phyloP scores from a whole-genome alignment of 306 rosid genomes.

The Prunus dulcis region DNA sequence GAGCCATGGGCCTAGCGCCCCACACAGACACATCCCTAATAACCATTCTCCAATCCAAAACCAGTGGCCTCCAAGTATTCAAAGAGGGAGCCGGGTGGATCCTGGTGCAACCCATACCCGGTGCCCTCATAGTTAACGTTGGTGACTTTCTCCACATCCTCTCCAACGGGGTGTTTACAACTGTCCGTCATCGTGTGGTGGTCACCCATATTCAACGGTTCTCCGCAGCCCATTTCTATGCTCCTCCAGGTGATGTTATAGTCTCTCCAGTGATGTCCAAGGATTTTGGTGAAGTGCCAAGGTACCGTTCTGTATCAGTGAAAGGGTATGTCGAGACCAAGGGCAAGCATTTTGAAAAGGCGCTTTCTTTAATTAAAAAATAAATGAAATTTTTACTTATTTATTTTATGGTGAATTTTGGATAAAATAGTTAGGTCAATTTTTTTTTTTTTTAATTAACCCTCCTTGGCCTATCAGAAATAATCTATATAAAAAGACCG shows the following conservation, averaged over 20 bases:
- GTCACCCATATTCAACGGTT: constrained; percentile 39
- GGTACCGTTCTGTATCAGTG: constrained; percentile 42
- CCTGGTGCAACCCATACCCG: constrained; percentile 35
- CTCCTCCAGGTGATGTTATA: constrained; percentile 42
- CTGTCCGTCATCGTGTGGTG: constrained; percentile 53
- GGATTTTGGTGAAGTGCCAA: constrained; percentile 17
- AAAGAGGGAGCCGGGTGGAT: constrained; percentile 55
- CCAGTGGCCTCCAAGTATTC: constrained; percentile 56
- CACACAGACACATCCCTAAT: constrained; percentile 77
- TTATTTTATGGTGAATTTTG: too few relatives aligned
- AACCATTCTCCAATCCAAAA: constrained; percentile 56
- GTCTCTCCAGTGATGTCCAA: constrained; percentile 32
- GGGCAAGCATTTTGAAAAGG: constrained; percentile 37
- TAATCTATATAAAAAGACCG: too few relatives aligned
- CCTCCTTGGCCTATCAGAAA: too few relatives aligned
- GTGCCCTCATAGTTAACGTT: constrained; percentile 43
- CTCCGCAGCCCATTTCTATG: constrained; percentile 59
- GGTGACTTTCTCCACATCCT: constrained; percentile 69
- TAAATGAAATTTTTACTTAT: neutral
- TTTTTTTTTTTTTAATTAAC: too few relatives aligned
- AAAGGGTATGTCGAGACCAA: constrained; percentile 46
- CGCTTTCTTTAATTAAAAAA: constrained; percentile 36
- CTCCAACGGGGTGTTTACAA: constrained; percentile 46
- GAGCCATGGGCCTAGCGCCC: constrained; percentile 70
- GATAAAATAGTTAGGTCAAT: too few relatives aligned